Evolutionary conservation across 1,284 basidiomycete genomes (phyloP).

Genomic region (Fistulinella cinereoalba): DNA sequence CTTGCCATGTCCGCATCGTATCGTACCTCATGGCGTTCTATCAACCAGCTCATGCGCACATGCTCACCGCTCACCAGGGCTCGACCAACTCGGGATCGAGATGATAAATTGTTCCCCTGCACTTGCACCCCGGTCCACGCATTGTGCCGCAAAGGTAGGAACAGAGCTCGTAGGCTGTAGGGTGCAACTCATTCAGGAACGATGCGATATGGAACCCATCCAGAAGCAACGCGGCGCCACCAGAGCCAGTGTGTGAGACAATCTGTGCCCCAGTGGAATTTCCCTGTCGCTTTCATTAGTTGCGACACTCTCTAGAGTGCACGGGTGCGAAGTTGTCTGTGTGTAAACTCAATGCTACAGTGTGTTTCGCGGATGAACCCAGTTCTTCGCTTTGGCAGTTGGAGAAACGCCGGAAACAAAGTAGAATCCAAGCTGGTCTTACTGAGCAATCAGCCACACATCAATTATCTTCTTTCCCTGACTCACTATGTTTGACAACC

Average conservation of each 20-base stretch:
- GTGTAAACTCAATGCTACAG: slow-evolving; percentile 89
- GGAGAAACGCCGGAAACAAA: slow-evolving; percentile 82
- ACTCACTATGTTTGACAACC: slow-evolving; percentile 81
- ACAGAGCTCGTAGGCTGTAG: slow-evolving; percentile 67
- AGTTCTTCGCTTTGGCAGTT: slow-evolving; percentile 83
- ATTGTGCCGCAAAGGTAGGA: slow-evolving; percentile 72
- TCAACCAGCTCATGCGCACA: too few relatives aligned
- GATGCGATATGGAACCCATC: slow-evolving; percentile 93
- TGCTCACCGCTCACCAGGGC: slow-evolving; percentile 54
- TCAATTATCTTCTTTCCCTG: not conserved
- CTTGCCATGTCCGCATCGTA: slow-evolving; percentile 81
- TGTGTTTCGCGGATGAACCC: slow-evolving; percentile 92
- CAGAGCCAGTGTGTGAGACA: slow-evolving; percentile 88
- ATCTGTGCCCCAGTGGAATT: slow-evolving; percentile 93
- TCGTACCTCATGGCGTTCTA: too few relatives aligned
- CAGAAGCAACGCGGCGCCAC: slow-evolving; percentile 87
- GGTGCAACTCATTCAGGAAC: slow-evolving; percentile 71
- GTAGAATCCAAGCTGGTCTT: slow-evolving; percentile 88
- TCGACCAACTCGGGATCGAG: slow-evolving; percentile 61
- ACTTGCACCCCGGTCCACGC: slow-evolving; percentile 56
- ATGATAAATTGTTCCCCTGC: slow-evolving; percentile 74
- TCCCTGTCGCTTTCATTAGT: slow-evolving; percentile 48
- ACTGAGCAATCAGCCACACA: slow-evolving; percentile 8
- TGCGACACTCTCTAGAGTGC: not conserved
- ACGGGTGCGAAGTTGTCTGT: slow-evolving; percentile 85